Base-by-base conservation (phyloP, 2,329 filamentous ascomycete genomes). In the Xylariaceae sp. region DNA sequence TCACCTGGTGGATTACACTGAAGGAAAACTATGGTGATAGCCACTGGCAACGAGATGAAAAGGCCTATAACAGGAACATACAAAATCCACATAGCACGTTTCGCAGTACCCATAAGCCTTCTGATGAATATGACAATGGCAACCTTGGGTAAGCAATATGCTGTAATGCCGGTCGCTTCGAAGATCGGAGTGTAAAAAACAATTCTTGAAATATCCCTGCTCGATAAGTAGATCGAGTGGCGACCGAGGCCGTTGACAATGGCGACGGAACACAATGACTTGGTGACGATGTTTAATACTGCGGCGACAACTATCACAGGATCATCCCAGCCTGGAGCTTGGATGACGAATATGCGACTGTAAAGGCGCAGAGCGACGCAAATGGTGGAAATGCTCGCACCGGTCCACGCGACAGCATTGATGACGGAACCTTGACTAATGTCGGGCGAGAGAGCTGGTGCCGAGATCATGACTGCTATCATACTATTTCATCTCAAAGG, bases 321-420 rank as follows among this genome's bases (percentile, higher is more conserved):
- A 21, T 45, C 43, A 16, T 45, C 43, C 37, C 43, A 45, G 4
- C 37, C 37, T 8, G 22, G 29, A n/a, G 19, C 20, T 22, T 14
- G 43, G 19, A 39, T 45, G 17, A 45, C 21, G 32, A 37, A 41
- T 23, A 36, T 20, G 3, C 43, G 43, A 23, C 43, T 45, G 43
- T 45, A 45, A 11, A 45, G 17, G 8, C 43, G 43, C 12, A 45
- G 27, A 4, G 25, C 21, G 22, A 45, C 37, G 16, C 25, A 45
- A 19, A 32, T n/a, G 11, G 43, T 45, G 6, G 43, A 40, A 12
- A 45, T 45, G 22, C 21, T 39, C 21, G 37, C 25, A 14, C 25
- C 25, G 25, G 25, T 29, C 25, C 25, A 29, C 8, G 25, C 25
- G 8, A 29, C 25, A 14, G 25, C 14, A 29, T 29, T 29, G 25